Base-by-base conservation (phyloP, 1,284 basidiomycete genomes). In the Irpex sp. region DNA sequence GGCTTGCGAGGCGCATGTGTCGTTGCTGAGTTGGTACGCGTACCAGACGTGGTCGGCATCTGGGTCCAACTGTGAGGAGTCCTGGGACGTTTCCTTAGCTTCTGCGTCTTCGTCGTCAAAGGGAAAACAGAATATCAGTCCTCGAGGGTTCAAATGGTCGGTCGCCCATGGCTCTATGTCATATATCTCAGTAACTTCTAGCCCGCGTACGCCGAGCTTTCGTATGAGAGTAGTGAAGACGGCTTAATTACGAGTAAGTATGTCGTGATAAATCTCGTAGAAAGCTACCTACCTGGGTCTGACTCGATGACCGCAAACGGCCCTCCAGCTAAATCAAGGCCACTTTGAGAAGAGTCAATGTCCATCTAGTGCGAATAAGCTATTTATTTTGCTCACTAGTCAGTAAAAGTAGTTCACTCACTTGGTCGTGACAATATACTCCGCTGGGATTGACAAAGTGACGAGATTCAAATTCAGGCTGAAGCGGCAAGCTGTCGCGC, bases 261-360 rank as follows among this genome's bases (percentile, higher is more conserved):
- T 35, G 5, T 18, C 33, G 35, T 51, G 18, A 52, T 28, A 19
- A 35, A n/a, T 49, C n/a, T 16, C 12, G 23, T 4, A 37, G 33
- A 35, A 19, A 55, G 18, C 5, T 16, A 64, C 73, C 61, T 28
- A 75, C 82, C 82, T 69, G 85, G 85, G 69, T 86, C 85, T 1
- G 84, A 86, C 67, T 87, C 85, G 58, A 86, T 77, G 19, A 86
- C 83, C 16, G 83, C 80, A 67, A 84, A 85, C 6, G 83, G 80
- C 4, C 78, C 81, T 9, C 83, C 83, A 23, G 84, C 75, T 5
- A 85, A 78, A 67, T 85, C 82, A 39, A 48, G 53, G 21, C 28
- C 53, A 18, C 9, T 37, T 35, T 18, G 18, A 51, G 42, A 45
- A 18, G 10, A 45, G 42, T 23, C 48, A 19, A 51, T 18, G 19